Base-by-base conservation (phyloP, 176 grass and related monocot genomes). In the Carex kokanica region DNA sequence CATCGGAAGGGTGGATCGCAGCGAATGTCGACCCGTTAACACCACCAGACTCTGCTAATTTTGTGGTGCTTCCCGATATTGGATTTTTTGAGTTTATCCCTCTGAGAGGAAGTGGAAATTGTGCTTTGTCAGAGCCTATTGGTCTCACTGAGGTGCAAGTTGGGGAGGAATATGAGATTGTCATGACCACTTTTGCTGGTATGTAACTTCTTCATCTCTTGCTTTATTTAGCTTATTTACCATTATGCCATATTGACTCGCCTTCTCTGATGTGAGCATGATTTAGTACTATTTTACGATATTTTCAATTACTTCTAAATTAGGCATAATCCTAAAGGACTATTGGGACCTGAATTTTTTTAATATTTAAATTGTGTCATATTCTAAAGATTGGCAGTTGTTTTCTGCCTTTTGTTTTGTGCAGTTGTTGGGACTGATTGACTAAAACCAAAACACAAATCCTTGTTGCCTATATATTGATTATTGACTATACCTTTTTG, bases 51-150 rank as follows among this genome's bases (percentile, higher is more conserved):
- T 27, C n/a, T 3, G 87, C 62, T 59, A 92, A 88, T 0, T 97
- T 94, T 85, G 88, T 87, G 18, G 95, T 97, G 69, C 88, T 94
- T 29, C 95, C 95, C 23, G 89, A 97, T 84, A 94, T 94, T 73
- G 95, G 32, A 2, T 97, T 92, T 89, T 97, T 97, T 68, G 95
- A 97, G 85, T 97, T 97, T 86, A 91, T 97, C 54, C 94, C 95
- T 36, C 61, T 93, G 18, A 83, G 24, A 67, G 31, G 83, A 52
- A 27, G 10, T 21, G 32, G 18, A 31, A 24, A 83, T 89, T 85
- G 74, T 86, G 80, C 8, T 34, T 86, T 86, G 71, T 75, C 56
- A 7, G 90, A 90, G 60, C 92, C 95, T 13, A 81, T 98, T 6
- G 89, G 90, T 0, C 84, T 98, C 17, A 91, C 95, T 25, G 92